Base-by-base conservation (phyloP, 495 filamentous ascomycete species). In the Penicillium pulvis region DNA sequence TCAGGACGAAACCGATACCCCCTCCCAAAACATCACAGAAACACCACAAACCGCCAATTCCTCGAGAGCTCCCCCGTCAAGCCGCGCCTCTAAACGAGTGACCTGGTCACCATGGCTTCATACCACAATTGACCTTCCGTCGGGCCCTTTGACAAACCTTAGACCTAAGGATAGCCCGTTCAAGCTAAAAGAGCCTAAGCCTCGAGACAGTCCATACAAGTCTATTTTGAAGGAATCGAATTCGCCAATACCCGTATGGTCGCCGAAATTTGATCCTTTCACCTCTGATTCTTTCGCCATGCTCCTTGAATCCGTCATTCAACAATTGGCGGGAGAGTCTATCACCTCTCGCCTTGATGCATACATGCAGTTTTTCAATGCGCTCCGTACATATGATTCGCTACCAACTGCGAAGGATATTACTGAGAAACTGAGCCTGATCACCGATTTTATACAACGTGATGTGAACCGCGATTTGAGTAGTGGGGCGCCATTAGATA, bases 221-320 rank as follows among this genome's bases (percentile, higher is more conserved):
- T 93, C 92, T 2, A 97, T 98, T 55, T 81, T 98, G 48, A 98
- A 98, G 71, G 67, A 80, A 19, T 78, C 71, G 28, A 81, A 75
- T 58, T 81, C 75, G 2, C 67, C 74, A 57, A 69, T 78, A 62
- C 69, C 75, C 57, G 65, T 74, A 36, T 66, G 58, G 57, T 69
- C 62, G 5, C 61, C 67, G 59, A 74, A 47, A 59, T 67, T 81
- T 53, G 76, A 77, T 47, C 60, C 75, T 39, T 72, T 71, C 51
- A 71, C 70, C 42, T 72, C 69, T 50, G 59, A 75, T 44, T 70
- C 78, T 47, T 82, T 86, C 58, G 81, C 79, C 41, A 96, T 97
- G 91, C 74, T 97, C 56, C 68, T 81, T 17, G 88, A 96, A 64
- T 95, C 90, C 1, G 84, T 89, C 3, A 81, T 87, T 33, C 83